Conservation (phyloP, 805 yeast species). For the Candida palmyrensis region DNA sequence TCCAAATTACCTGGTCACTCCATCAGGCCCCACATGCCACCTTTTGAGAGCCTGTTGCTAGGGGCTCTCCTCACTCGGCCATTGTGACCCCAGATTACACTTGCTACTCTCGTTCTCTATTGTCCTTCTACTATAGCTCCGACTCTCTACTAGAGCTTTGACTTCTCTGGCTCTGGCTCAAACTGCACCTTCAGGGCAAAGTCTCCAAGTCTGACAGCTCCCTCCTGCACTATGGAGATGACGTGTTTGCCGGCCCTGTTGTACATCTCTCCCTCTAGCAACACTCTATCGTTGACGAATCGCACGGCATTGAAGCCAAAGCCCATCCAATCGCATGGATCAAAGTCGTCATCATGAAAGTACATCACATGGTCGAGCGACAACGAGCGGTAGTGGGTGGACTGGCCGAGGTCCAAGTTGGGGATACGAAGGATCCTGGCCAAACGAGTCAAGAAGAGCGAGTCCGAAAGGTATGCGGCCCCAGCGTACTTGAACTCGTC, state of each 20-base stretch:
- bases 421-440: slow-evolving; percentile 45
- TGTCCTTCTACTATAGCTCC: no score
- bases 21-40: no score
- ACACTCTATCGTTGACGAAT: slow-evolving; percentile 47
- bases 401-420: slow-evolving; percentile 16
- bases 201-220: slow-evolving; percentile 36
- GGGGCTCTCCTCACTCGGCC: no score
- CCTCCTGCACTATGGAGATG: slow-evolving; percentile 65
- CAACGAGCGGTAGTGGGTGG: slow-evolving; percentile 41
- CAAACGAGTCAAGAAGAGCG: slow-evolving; percentile 47
- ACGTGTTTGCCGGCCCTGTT: slow-evolving; percentile 44
- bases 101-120: no score
- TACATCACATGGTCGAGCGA: slow-evolving; percentile 65
- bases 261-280: slow-evolving; percentile 57
- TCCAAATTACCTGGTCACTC: no score
- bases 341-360: slow-evolving; percentile 53
- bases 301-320: slow-evolving; percentile 45
- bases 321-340: slow-evolving; percentile 47
- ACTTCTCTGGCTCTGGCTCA: no score
- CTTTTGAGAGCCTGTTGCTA: no score
- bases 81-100: no score
- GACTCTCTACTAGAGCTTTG: no score
- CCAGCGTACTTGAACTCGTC: slow-evolving; percentile 44
- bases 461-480: slow-evolving; percentile 55
- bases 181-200: slow-evolving; percentile 14